Evolutionary conservation across 2,329 filamentous ascomycete species (phyloP).

Genomic region (Sporothrix curviconia): DNA sequence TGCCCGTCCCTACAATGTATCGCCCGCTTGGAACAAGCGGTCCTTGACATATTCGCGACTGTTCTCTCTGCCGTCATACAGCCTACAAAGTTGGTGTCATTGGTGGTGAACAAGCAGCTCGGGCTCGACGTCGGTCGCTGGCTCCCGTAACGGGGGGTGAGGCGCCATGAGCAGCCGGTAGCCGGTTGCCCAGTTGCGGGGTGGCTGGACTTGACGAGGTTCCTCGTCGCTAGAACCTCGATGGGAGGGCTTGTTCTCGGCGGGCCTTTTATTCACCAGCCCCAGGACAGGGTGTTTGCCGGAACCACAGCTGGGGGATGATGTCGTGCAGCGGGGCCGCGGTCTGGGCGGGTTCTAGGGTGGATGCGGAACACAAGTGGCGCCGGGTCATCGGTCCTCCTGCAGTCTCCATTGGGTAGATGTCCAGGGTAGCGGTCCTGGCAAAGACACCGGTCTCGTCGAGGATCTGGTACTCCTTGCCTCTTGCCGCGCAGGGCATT

Average conservation of each 20-base stretch:
- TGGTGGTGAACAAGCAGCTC: conserved; percentile 87
- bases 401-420: conserved; percentile 96
- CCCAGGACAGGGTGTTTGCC: conserved; percentile 98
- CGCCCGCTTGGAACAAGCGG: conserved; percentile 84
- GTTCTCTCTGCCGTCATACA: conserved; percentile 77
- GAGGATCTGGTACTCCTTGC: conserved; percentile 84
- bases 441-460: conserved; percentile 87
- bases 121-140: conserved; percentile 76
- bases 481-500: conserved; percentile 71
- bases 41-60: conserved; percentile 84
- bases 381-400: conserved; percentile 82
- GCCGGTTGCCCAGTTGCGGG: conserved; percentile 74
- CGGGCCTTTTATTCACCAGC: conserved; percentile 63
- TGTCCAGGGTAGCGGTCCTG: conserved; percentile 91
- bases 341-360: conserved; percentile 92
- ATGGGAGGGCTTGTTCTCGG: conserved; percentile 82
- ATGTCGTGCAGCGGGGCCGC: conserved; percentile 90
- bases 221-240: conserved; percentile 54
- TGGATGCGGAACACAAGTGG: conserved; percentile 86
- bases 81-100: conserved; percentile 78
- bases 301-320: conserved; percentile 90
- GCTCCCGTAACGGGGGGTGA: conserved; percentile 79
- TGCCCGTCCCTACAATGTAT: conserved; percentile 75
- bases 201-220: conserved; percentile 70
- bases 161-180: conserved; percentile 80